A percentile compares a stretch with the other conserved stretches of the same genome.
Evolutionary conservation across 106 monocot species (phyloP).

Genomic region (Apostasia shenzhenica): DNA sequence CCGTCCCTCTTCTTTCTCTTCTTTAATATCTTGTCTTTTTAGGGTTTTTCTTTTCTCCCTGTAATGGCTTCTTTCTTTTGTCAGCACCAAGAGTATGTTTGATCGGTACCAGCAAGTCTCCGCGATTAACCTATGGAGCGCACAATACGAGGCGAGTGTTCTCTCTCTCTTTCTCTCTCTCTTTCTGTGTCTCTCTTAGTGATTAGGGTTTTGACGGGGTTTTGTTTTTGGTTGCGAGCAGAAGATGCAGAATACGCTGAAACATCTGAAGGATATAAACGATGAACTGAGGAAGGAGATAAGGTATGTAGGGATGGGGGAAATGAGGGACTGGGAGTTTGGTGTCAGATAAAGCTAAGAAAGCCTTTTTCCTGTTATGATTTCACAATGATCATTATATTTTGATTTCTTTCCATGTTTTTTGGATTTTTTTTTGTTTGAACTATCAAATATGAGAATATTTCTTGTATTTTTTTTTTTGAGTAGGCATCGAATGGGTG

Average conservation of each 20-base stretch:
- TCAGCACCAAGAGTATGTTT: conserved; percentile 52
- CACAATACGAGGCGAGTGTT: conserved; percentile 46
- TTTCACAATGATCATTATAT: background rate
- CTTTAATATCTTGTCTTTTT: background rate
- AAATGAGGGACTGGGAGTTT: background rate
- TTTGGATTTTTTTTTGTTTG: background rate
- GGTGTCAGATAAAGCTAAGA: background rate
- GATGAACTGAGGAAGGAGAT: conserved; percentile 65
- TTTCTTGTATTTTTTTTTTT: background rate
- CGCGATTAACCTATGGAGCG: conserved; percentile 61
- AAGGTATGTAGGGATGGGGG: conserved; percentile 21
- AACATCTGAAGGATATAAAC: conserved; percentile 66
- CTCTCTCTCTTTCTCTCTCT: background rate
- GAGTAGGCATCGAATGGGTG: conserved; percentile 68
- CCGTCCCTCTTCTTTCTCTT: too few relatives aligned
- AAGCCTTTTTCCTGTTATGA: background rate
- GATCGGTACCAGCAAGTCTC: conserved; percentile 63
- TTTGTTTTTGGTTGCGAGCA: conserved; percentile 13
- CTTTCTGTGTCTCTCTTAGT: background rate
- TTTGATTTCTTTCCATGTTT: background rate
- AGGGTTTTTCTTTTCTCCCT: background rate
- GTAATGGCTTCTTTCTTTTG: background rate
- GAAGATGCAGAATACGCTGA: conserved; percentile 76
- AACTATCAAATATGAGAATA: background rate
- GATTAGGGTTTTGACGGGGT: background rate